Evolutionary conservation across 179 eudicot genomes (phyloP), one percentile per base, ranked within the genome.

Genomic region (Nepenthes alata): DNA sequence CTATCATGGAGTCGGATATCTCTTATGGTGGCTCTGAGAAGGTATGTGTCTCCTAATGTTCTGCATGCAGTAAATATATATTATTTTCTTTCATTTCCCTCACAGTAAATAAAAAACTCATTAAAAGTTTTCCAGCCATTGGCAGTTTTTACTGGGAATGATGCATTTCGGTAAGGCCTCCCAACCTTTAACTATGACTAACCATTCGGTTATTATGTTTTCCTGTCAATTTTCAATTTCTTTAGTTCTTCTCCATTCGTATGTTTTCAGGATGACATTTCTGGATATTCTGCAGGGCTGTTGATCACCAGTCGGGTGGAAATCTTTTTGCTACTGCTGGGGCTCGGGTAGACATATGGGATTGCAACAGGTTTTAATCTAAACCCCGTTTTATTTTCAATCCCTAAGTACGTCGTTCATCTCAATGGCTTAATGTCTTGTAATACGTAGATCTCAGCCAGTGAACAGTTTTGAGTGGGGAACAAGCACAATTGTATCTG

Each of bases 261-360:
- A 61, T n/a, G 38, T 59, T 45, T 47, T 53, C 57, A 50, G 10
- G 15, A 5, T 4, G 8, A 7, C 7, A 53, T 6, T 45, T 59
- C 53, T 44, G 53, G 35, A 5, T 63, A 45, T 54, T 56, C 52
- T 59, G 48, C 64, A 93, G 98, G 86, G 90, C 81, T 68, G 88
- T 84, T 74, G 98, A 93, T 79, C 96, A 93, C 75, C 95, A 93
- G 68, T 83, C 85, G 89, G 80, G 82, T 47, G 90, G 96, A 65
- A 70, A 77, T 57, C 83, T 83, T 58, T 93, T 93, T 82, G 98
- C 98, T 50, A 93, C 98, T 4, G 96, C 90, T 60, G 98, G 98
- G 67, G 95, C 98, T 71, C 96, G 84, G 77, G 81, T 93, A 53
- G 96, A 89, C 70, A 82, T 93, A 69, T 93, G 98, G 98, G 87